Conservation (phyloP, 164 flowering plant genomes). For the Liriodendron chinense region DNA sequence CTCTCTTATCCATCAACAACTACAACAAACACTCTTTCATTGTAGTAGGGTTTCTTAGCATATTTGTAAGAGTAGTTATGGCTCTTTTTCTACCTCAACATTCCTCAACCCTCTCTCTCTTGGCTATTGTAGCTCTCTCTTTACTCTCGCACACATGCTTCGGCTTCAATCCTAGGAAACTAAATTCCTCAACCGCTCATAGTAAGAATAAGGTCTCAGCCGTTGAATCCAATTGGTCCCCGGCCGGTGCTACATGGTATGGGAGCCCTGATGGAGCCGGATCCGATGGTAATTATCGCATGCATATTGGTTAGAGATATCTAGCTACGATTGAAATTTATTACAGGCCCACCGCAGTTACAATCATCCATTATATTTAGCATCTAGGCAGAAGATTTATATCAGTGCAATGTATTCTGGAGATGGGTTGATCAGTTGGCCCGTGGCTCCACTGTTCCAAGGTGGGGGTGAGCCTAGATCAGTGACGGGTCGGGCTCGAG, state of each 20-base stretch:
- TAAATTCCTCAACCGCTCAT: slow-evolving; percentile 9
- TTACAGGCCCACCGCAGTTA: no score
- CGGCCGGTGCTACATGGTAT: slow-evolving; percentile 52
- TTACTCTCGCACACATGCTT: slow-evolving; percentile 10
- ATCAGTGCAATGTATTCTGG: no score
- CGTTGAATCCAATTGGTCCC: slow-evolving; percentile 22
- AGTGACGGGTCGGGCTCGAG: no score
- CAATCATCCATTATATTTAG: no score
- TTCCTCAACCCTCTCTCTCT: neutral
- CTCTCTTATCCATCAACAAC: neutral
- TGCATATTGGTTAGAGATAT: no score
- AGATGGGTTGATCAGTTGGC: no score
- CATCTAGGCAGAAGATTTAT: no score
- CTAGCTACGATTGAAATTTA: no score
- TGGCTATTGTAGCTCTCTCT: neutral
- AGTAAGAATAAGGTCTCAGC: neutral
- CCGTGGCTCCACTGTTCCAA: no score
- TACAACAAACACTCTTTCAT: neutral
- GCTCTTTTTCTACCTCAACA: slow-evolving; percentile 5
- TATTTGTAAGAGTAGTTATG: slow-evolving; percentile 1
- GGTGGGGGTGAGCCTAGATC: no score
- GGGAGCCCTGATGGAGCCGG: slow-evolving; percentile 44
- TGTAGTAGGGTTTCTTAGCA: neutral
- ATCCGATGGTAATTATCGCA: slow-evolving; percentile 30
- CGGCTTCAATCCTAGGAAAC: slow-evolving; percentile 14